Conservation (phyloP, 2,329 filamentous ascomycete species). For the Clonostachys rhizophaga region DNA sequence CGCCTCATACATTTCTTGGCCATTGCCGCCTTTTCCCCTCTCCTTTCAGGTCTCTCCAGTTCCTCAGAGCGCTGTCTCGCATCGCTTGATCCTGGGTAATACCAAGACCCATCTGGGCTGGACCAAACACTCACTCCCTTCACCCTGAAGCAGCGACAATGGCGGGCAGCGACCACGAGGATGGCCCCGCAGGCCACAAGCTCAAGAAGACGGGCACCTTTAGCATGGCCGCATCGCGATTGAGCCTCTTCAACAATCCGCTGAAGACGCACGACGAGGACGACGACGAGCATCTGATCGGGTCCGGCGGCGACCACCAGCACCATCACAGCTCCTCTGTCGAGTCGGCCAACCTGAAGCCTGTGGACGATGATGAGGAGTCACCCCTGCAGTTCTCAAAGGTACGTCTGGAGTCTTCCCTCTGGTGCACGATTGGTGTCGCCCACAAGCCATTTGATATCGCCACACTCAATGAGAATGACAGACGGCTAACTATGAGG, state of each 20-base stretch:
- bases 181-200: background rate
- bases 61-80: too few relatives aligned
- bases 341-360: background rate
- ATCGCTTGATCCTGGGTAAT: too few relatives aligned
- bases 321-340: background rate
- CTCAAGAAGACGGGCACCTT: background rate
- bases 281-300: background rate
- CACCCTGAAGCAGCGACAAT: too few relatives aligned
- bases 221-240: background rate
- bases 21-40: too few relatives aligned
- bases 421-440: background rate
- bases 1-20: too few relatives aligned
- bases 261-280: background rate
- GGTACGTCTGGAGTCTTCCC: background rate
- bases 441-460: background rate
- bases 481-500: background rate
- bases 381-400: background rate
- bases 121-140: too few relatives aligned
- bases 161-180: too few relatives aligned
- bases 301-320: background rate
- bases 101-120: too few relatives aligned
- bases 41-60: too few relatives aligned
- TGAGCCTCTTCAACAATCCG: background rate
- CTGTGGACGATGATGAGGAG: background rate
- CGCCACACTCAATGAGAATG: background rate